phyloP scores from a whole-genome alignment of 257 asterid species.

The Cruciata laevipes region DNA sequence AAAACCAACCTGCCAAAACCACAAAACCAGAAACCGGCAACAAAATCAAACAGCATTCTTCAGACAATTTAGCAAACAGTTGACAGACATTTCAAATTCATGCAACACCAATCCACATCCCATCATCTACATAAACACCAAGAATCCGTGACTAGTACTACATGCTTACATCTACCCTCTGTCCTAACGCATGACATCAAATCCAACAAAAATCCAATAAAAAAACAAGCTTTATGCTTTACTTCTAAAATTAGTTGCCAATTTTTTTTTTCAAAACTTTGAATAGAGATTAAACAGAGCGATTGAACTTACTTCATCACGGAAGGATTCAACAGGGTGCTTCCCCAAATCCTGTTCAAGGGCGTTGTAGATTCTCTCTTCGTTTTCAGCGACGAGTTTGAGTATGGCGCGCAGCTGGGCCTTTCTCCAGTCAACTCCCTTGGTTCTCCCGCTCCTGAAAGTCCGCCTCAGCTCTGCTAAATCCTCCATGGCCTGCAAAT shows the following conservation, averaged over 20 bases:
- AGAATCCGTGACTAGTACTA: background rate
- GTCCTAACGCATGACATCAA: background rate
- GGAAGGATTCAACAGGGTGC: conserved; percentile 74
- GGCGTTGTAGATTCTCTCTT: conserved; percentile 55
- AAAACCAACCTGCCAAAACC: conserved; percentile 56
- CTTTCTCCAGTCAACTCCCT: conserved; percentile 64
- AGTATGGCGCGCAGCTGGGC: conserved; percentile 65
- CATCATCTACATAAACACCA: background rate
- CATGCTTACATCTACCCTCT: background rate
- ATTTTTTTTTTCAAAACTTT: no score
- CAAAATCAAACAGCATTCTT: background rate
- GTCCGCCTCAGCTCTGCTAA: conserved; percentile 34
- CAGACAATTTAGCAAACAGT: background rate
- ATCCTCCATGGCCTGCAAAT: conserved; percentile 20
- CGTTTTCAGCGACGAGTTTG: conserved; percentile 55
- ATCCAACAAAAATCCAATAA: background rate
- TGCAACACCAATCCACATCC: background rate
- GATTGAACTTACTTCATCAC: conserved; percentile 60
- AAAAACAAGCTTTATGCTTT: background rate
- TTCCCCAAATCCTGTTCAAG: conserved; percentile 74
- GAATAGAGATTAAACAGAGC: background rate
- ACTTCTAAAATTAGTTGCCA: no score
- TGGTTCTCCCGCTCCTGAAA: conserved; percentile 60
- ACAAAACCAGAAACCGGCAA: background rate
- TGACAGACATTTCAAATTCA: background rate